phyloP scores from a whole-genome alignment of 257 asterid genomes.

The Gentiana dahurica region DNA sequence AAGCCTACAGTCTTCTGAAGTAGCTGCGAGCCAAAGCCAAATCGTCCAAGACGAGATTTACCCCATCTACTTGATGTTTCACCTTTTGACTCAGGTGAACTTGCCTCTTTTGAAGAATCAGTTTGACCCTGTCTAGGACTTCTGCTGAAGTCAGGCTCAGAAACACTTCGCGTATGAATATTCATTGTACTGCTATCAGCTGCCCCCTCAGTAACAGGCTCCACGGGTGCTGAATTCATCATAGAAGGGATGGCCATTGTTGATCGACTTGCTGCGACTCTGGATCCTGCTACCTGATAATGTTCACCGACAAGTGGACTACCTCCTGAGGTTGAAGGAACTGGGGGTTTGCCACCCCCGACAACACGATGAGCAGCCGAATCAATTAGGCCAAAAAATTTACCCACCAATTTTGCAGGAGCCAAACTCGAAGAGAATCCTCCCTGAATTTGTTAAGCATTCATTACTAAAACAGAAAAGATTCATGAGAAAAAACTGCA shows the following conservation, averaged over 20 bases:
- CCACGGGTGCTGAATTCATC: conserved; percentile 66
- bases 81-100: conserved; percentile 34
- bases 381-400: conserved; percentile 73
- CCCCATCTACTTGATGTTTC: conserved; percentile 41
- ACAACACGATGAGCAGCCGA: conserved; percentile 77
- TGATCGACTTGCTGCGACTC: conserved; percentile 84
- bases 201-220: conserved; percentile 57
- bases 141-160: conserved; percentile 96
- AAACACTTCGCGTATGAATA: conserved; percentile 79
- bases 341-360: conserved; percentile 63
- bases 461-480: conserved; percentile 11
- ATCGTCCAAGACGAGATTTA: conserved; percentile 57
- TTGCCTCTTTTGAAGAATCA: conserved; percentile 60
- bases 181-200: conserved; percentile 37
- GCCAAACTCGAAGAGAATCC: conserved; percentile 89
- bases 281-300: conserved; percentile 42
- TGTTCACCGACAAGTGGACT: conserved; percentile 34
- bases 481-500: background rate
- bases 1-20: conserved; percentile 38
- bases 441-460: conserved; percentile 49
- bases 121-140: conserved; percentile 66
- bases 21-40: conserved; percentile 34
- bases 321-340: conserved; percentile 37
- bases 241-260: conserved; percentile 92
- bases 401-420: conserved; percentile 65